A percentile compares a stretch with the other conserved stretches of the same genome.
Conservation (phyloP, 371 early-diverging fungal species). For the Apophysomyces trapeziformis region DNA sequence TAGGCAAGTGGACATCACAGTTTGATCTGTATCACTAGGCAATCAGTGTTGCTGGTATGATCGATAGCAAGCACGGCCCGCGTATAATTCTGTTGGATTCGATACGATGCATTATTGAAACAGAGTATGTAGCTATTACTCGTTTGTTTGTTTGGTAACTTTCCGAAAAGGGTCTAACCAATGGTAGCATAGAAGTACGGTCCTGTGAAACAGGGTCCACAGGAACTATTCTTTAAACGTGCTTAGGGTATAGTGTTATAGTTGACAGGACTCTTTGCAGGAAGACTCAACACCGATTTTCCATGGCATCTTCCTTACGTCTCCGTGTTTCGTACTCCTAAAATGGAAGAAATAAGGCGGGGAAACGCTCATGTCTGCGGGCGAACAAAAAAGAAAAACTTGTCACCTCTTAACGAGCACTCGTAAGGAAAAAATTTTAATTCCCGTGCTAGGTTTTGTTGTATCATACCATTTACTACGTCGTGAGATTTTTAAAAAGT, state of each 20-base stretch:
- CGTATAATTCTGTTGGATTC: background rate
- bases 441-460: background rate
- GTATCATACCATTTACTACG: conserved; percentile 8
- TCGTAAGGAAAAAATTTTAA: background rate
- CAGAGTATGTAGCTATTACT: background rate
- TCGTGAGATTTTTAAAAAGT: conserved; percentile 8
- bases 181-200: background rate
- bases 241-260: background rate
- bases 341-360: conserved; percentile 10
- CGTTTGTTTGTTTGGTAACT: background rate
- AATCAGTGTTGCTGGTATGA: background rate
- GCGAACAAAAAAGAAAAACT: background rate
- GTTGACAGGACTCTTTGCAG: background rate
- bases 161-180: background rate
- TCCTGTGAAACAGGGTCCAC: conserved; percentile 8
- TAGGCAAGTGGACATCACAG: background rate
- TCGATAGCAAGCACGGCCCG: background rate
- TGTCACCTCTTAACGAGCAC: background rate
- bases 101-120: conserved; percentile 3
- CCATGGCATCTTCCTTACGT: background rate
- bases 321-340: background rate
- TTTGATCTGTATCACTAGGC: conserved; percentile 2
- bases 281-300: background rate
- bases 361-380: conserved; percentile 7
- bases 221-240: background rate